Base-by-base conservation (phyloP, 768 basidiomycete species). In the Chalciporus sphaerocephalus region DNA sequence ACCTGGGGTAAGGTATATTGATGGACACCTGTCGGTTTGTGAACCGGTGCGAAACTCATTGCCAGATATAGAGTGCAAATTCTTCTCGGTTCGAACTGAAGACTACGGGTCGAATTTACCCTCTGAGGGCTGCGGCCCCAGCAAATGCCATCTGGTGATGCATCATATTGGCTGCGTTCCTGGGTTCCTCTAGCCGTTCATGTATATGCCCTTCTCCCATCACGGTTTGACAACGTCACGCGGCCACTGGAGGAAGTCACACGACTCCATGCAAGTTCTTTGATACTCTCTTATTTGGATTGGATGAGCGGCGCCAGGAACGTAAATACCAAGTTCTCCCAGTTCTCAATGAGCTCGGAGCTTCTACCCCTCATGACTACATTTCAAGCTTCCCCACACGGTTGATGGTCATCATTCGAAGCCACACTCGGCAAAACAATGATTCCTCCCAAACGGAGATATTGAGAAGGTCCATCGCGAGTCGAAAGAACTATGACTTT, bases 181-280 rank as follows among this genome's bases (percentile, higher is more conserved):
- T 44, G 41, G 42, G 35, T 42, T 18, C 20, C 35, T 46, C 43
- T 32, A 21, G 20, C 32, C 17, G 21, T 34, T 40, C 28, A 47
- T 27, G 36, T n/a, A n/a, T n/a, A n/a, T 38, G 38, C 16, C 21
- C 35, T 23, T 22, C 28, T 17, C 32, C 34, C 37, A 28, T 21
- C 23, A 13, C 13, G 17, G n/a, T 20, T 20, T 36, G 25, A 41
- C 44, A 27, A 22, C 23, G 22, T 47, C 48, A 41, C 32, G 32
- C 40, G 53, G 36, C 33, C 43, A n/a, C n/a, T n/a, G n/a, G n/a
- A 15, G 30, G 37, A 23, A 23, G 24, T 59, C 54, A 46, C 56
- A 59, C 51, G 51, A 42, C 10, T 11, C 4, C 4, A n/a, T 4
- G 4, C 27, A 27, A 27, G 27, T 15, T 21, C n/a, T 28, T 25